phyloP scores from a whole-genome alignment of 192 early-diverging fungal genomes.

The Podila verticillata region DNA sequence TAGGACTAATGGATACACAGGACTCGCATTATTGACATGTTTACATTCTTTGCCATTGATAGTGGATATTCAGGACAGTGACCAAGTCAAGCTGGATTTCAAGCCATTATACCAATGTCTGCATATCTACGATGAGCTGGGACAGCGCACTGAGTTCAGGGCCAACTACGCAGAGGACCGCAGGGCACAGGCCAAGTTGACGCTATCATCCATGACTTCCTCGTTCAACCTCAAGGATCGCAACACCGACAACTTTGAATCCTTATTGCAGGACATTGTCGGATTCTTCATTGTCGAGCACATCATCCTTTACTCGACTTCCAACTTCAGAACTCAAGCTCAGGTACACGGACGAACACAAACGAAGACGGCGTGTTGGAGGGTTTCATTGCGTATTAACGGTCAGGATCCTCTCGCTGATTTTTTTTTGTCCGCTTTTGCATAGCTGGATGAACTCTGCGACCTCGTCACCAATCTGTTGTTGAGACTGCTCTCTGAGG shows the following conservation, averaged over 20 bases:
- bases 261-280: constrained; percentile 87
- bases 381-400: too few species aligned
- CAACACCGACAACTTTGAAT: constrained; percentile 72
- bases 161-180: constrained; percentile 91
- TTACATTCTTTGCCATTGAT: constrained; percentile 4
- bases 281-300: constrained; percentile 98
- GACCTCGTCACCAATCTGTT: constrained; percentile 85
- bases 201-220: constrained; percentile 68
- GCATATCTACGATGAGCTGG: constrained; percentile 95
- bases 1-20: not conserved
- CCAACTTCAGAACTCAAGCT: constrained; percentile 86
- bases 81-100: constrained; percentile 87
- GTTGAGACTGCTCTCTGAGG: constrained; percentile 78
- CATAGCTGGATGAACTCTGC: constrained; percentile 90
- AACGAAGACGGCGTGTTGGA: too few species aligned
- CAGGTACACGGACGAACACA: constrained; percentile 51
- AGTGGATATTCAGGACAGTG: constrained; percentile 74
- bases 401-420: not conserved
- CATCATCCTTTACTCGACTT: constrained; percentile 85
- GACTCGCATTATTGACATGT: not conserved
- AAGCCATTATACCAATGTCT: constrained; percentile 95
- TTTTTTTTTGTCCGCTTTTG: not conserved
- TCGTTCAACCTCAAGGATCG: constrained; percentile 76
- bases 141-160: constrained; percentile 87
- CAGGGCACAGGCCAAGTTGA: constrained; percentile 85